phyloP scores from a whole-genome alignment of 2,329 filamentous ascomycete genomes.

The Sarocladium brachiariae region DNA sequence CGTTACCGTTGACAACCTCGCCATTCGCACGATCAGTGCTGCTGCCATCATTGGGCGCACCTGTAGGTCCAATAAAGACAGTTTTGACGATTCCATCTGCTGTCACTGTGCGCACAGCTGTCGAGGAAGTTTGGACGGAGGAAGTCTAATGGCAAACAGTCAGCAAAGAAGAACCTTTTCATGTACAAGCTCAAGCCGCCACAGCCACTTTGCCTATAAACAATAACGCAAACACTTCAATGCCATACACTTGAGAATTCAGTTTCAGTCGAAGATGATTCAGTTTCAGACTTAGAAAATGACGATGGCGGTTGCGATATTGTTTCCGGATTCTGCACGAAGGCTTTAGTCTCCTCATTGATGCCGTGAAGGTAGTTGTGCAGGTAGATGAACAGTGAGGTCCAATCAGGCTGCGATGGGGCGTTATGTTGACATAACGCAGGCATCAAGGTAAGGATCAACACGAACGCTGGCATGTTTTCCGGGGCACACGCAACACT shows the following conservation, averaged over 20 bases:
- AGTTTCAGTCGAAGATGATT: background rate
- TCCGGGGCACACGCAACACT: background rate
- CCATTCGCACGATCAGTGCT: constrained; percentile 12
- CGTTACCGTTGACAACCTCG: constrained; percentile 15
- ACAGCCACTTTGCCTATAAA: background rate
- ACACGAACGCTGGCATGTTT: background rate
- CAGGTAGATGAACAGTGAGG: background rate
- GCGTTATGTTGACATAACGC: constrained; percentile 10
- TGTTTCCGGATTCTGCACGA: constrained; percentile 2
- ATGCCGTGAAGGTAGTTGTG: background rate
- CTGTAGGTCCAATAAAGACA: constrained; percentile 44
- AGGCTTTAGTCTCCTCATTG: constrained; percentile 7
- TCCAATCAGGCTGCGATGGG: background rate
- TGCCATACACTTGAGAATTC: constrained; percentile 1
- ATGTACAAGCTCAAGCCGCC: background rate
- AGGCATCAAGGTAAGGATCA: constrained; percentile 3
- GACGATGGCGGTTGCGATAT: background rate
- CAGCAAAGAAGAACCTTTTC: background rate
- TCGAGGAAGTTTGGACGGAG: background rate
- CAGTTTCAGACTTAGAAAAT: constrained; percentile 1
- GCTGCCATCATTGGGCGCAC: constrained; percentile 14
- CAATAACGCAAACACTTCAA: background rate
- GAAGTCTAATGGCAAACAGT: background rate
- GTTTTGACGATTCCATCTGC: constrained; percentile 46
- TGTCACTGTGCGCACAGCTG: constrained; percentile 44